These are phyloP conservation scores for Russula ochroleuca DNA, from an alignment of 768 basidiomycete species.

Conservation along the genomic window DNA sequence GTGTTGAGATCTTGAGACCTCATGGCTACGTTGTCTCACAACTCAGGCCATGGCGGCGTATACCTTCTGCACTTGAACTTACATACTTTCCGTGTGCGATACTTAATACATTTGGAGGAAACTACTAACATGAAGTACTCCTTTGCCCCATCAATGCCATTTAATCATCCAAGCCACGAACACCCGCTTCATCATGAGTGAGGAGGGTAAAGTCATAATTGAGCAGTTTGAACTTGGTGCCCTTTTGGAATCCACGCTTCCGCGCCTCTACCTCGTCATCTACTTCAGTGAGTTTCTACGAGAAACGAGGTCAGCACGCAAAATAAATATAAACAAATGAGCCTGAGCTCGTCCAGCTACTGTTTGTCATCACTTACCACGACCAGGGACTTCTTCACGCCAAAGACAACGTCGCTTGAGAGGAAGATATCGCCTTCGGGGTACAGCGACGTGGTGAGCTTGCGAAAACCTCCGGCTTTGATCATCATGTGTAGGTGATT, in stretches of 20 bases:
- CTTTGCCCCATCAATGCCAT: not conserved
- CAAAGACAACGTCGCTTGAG: constrained; percentile 72
- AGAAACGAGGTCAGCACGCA: constrained; percentile 6
- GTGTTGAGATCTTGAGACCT: not conserved
- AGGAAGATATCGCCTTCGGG: constrained; percentile 65
- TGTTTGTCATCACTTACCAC: constrained; percentile 46
- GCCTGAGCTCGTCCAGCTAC: too few species aligned
- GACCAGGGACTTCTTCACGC: constrained; percentile 73
- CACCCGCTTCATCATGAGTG: constrained; percentile 40
- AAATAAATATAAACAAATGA: not conserved
- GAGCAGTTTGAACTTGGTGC: constrained; percentile 47
- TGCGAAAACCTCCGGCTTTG: constrained; percentile 66
- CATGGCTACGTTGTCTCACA: not conserved
- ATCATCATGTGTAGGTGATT: constrained; percentile 77
- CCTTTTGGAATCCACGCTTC: constrained; percentile 49
- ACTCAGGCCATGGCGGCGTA: not conserved
- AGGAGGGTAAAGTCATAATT: constrained; percentile 45
- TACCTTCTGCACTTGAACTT: not conserved
- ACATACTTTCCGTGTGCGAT: not conserved
- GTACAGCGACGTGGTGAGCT: constrained; percentile 69
- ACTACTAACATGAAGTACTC: not conserved
- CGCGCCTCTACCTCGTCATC: constrained; percentile 51
- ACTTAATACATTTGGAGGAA: constrained; percentile 13
- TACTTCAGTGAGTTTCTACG: constrained; percentile 47
- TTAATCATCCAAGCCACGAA: constrained; percentile 23